These are phyloP conservation scores for Podaxis sp. DNA, from an alignment of 768 basidiomycete genomes.

Conservation along the genomic window DNA sequence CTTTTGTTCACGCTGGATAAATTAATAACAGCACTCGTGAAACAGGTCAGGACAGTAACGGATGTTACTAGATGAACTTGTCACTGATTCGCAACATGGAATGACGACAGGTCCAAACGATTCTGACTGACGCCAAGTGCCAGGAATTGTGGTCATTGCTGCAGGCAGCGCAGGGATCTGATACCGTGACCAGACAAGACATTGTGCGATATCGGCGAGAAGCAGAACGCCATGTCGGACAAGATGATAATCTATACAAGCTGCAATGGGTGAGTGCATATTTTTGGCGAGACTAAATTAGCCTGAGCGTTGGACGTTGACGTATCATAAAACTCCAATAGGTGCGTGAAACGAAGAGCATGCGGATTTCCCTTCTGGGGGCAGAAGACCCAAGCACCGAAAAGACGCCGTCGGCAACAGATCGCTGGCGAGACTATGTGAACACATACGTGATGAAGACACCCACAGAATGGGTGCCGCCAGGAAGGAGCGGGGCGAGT, in stretches of 20 bases:
- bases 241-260: conserved; percentile 76
- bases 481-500: conserved; percentile 32
- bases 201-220: conserved; percentile 77
- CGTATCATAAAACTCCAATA: conserved; percentile 30
- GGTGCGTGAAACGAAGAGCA: conserved; percentile 53
- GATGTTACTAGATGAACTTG: background rate
- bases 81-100: conserved; percentile 10
- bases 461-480: conserved; percentile 70
- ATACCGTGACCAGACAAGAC: conserved; percentile 58
- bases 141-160: conserved; percentile 83
- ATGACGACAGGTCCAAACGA: conserved; percentile 72
- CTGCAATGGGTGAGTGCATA: conserved; percentile 70
- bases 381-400: conserved; percentile 48
- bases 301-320: conserved; percentile 15
- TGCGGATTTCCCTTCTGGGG: conserved; percentile 63
- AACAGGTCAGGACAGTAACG: conserved; percentile 63
- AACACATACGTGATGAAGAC: conserved; percentile 70
- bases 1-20: conserved; percentile 94
- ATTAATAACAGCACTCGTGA: conserved; percentile 83
- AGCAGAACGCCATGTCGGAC: conserved; percentile 73
- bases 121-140: conserved; percentile 80
- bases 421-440: conserved; percentile 74
- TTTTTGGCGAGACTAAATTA: conserved; percentile 17
- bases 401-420: background rate
- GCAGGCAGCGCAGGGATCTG: conserved; percentile 58